A percentile compares a stretch with the other conserved stretches of the same genome.
phyloP scores from a whole-genome alignment of 208 protist genomes.

The Trichomonas vaginalis region DNA sequence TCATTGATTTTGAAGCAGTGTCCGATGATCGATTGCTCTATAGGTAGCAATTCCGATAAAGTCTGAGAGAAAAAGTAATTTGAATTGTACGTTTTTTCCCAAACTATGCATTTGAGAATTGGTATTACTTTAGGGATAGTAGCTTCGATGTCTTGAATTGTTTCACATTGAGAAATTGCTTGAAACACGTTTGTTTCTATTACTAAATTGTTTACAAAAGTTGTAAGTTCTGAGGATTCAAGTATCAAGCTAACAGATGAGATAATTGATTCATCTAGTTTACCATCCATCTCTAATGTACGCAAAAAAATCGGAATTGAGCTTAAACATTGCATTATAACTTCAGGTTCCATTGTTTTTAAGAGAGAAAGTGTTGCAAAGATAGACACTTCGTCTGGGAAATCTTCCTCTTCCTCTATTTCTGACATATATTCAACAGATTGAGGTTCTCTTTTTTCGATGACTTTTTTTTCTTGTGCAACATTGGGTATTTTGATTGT shows the following conservation, averaged over 20 bases:
- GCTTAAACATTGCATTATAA: not conserved
- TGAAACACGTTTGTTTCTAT: not conserved
- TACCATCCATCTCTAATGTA: not conserved
- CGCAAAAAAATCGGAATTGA: not conserved
- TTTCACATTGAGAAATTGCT: not conserved
- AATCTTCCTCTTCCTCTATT: too few relatives aligned
- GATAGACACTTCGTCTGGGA: too few relatives aligned
- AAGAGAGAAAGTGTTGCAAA: not conserved
- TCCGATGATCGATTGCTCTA: not conserved
- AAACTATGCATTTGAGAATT: not conserved
- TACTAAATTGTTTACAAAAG: not conserved
- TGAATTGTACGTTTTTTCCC: not conserved
- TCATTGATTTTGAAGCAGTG: not conserved
- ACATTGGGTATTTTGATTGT: too few relatives aligned
- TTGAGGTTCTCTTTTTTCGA: too few relatives aligned
- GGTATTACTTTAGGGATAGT: not conserved
- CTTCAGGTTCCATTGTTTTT: not conserved
- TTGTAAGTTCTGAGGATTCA: not conserved
- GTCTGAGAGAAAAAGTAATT: not conserved
- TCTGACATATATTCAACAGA: too few relatives aligned
- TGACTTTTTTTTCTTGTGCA: too few relatives aligned
- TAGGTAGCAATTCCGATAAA: not conserved
- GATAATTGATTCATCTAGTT: not conserved
- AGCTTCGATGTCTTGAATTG: not conserved
- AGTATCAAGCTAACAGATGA: not conserved